These are phyloP conservation scores for Xylaria sp. DNA, from an alignment of 2,329 filamentous ascomycete genomes.

Conservation along the genomic window DNA sequence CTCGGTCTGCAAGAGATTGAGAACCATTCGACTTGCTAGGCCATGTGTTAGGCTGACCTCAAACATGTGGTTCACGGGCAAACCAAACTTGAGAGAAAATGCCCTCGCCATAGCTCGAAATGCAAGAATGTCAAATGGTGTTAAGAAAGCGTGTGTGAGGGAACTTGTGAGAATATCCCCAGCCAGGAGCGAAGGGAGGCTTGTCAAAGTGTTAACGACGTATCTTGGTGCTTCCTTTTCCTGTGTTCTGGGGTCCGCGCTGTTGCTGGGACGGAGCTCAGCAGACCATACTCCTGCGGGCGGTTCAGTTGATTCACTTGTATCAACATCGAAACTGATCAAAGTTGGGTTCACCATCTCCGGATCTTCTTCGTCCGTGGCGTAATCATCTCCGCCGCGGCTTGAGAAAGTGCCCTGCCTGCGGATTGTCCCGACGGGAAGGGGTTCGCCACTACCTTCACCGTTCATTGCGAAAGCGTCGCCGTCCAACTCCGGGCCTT, in stretches of 20 bases:
- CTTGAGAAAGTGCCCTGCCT: conserved; percentile 61
- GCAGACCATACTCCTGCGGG: conserved; percentile 68
- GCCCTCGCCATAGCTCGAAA: conserved; percentile 59
- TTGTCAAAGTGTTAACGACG: conserved; percentile 61
- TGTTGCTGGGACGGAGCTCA: conserved; percentile 64
- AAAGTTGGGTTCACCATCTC: conserved; percentile 66
- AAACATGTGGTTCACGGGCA: conserved; percentile 55
- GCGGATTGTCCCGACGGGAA: conserved; percentile 52
- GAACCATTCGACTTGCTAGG: conserved; percentile 53
- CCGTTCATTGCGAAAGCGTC: conserved; percentile 49
- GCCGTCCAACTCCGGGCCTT: conserved; percentile 40
- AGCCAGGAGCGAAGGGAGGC: conserved; percentile 61
- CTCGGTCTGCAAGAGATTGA: conserved; percentile 61
- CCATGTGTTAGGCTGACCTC: conserved; percentile 52
- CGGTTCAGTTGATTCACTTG: conserved; percentile 63
- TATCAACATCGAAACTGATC: conserved; percentile 71
- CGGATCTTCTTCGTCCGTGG: conserved; percentile 66
- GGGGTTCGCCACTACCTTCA: conserved; percentile 44
- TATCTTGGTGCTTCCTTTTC: conserved; percentile 53
- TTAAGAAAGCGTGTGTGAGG: conserved; percentile 55
- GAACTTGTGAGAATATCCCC: conserved; percentile 60
- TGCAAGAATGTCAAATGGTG: conserved; percentile 60
- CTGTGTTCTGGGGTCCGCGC: conserved; percentile 48
- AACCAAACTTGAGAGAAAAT: conserved; percentile 54
- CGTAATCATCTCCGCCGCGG: conserved; percentile 60